These are phyloP conservation scores for Colletotrichum sp. DNA, from an alignment of 2,329 filamentous ascomycete genomes.

Conservation along the genomic window DNA sequence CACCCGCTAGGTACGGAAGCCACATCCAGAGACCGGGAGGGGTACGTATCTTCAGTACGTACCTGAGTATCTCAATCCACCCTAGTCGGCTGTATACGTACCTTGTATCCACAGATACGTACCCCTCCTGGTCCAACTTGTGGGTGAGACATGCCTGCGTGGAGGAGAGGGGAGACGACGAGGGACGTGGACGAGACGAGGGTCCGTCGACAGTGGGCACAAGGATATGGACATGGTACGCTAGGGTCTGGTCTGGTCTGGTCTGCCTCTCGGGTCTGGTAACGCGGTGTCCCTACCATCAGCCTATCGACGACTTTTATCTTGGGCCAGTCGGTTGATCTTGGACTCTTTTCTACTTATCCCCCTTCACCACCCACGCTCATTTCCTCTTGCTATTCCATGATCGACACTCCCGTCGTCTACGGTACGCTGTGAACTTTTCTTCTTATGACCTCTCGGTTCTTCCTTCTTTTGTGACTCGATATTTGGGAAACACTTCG, in stretches of 20 bases:
- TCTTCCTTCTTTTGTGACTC: slow-evolving; percentile 56
- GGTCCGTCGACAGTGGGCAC: slow-evolving; percentile 25
- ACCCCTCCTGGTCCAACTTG: slow-evolving; percentile 40
- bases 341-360: slow-evolving; percentile 54
- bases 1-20: slow-evolving; percentile 9
- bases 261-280: slow-evolving; percentile 5
- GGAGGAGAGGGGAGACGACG: slow-evolving; percentile 34
- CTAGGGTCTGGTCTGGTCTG: slow-evolving; percentile 26
- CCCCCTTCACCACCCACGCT: slow-evolving; percentile 48
- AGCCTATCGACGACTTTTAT: slow-evolving; percentile 45
- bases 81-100: background rate
- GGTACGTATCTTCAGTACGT: slow-evolving; percentile 7
- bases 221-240: slow-evolving; percentile 27
- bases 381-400: slow-evolving; percentile 41
- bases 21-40: slow-evolving; percentile 6
- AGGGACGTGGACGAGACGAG: slow-evolving; percentile 25
- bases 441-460: slow-evolving; percentile 53
- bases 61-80: background rate
- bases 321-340: slow-evolving; percentile 40
- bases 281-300: slow-evolving; percentile 20
- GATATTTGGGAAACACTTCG: slow-evolving; percentile 47
- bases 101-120: slow-evolving; percentile 6
- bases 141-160: slow-evolving; percentile 53
- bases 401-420: slow-evolving; percentile 55
- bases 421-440: slow-evolving; percentile 48